Evolutionary conservation across 495 filamentous ascomycete species (phyloP).

Genomic region (Penicillium mononematosum): DNA sequence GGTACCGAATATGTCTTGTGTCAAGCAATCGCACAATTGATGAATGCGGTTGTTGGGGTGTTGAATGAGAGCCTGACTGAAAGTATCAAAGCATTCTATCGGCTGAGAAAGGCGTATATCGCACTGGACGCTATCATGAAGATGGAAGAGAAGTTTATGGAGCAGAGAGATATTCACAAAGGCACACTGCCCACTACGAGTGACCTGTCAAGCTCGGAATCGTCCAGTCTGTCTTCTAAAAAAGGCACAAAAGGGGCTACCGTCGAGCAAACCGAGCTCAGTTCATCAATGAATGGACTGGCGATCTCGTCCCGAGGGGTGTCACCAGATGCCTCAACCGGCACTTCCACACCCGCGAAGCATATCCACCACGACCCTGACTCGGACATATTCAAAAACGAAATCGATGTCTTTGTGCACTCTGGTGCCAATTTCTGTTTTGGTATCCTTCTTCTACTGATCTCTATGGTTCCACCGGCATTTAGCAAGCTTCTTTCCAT

Average conservation of each 20-base stretch:
- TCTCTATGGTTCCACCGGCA: conserved; percentile 88
- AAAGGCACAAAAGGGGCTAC: conserved; percentile 8
- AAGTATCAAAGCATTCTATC: conserved; percentile 88
- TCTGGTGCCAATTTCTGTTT: conserved; percentile 87
- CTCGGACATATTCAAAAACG: conserved; percentile 59
- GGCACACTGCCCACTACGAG: conserved; percentile 15
- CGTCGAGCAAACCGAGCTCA: conserved; percentile 24
- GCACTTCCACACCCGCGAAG: conserved; percentile 27
- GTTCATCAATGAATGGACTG: conserved; percentile 34
- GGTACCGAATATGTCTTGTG: conserved; percentile 83
- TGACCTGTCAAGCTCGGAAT: conserved; percentile 18
- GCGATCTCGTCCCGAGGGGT: conserved; percentile 22
- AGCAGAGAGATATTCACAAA: conserved; percentile 27
- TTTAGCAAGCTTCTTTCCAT: conserved; percentile 81
- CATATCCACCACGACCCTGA: conserved; percentile 49
- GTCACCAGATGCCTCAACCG: conserved; percentile 15
- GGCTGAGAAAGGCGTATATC: conserved; percentile 83
- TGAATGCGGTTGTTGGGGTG: conserved; percentile 84
- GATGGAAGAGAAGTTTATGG: conserved; percentile 59
- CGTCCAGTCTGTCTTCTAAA: conserved; percentile 17
- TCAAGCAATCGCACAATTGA: conserved; percentile 78
- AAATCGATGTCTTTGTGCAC: conserved; percentile 82
- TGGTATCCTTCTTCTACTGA: conserved; percentile 76
- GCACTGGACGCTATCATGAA: conserved; percentile 74
- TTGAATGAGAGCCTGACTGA: conserved; percentile 93